Percentiles rank a stretch among this genome's conserved stretches.
phyloP scores from a whole-genome alignment of 305 asterid genomes.

The Fraxinus angustifolia region DNA sequence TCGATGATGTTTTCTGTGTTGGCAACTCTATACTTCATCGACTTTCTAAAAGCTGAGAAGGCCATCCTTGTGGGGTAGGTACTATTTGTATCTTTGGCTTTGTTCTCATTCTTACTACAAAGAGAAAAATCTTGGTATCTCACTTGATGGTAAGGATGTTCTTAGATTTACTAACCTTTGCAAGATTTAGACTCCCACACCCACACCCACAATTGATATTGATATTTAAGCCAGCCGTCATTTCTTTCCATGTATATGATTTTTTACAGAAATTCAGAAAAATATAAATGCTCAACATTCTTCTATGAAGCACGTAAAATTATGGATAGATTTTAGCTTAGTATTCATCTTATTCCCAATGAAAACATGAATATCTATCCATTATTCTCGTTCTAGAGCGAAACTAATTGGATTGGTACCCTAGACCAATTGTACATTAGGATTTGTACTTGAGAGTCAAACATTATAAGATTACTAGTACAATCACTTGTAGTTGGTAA shows the following conservation, averaged over 20 bases:
- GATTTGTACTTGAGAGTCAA: background rate
- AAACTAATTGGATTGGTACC: slow-evolving; percentile 1
- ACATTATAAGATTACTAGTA: slow-evolving; percentile 4
- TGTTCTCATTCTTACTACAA: background rate
- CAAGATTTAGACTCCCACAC: background rate
- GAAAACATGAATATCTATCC: background rate
- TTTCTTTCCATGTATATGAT: background rate
- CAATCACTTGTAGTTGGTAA: slow-evolving; percentile 27
- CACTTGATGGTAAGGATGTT: background rate
- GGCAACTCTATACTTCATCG: slow-evolving; percentile 73
- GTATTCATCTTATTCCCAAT: background rate
- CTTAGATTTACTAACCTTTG: background rate
- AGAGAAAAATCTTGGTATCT: background rate
- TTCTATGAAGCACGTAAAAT: background rate
- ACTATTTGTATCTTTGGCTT: slow-evolving; percentile 15
- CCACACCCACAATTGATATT: background rate
- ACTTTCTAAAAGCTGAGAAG: slow-evolving; percentile 68
- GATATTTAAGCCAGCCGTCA: background rate
- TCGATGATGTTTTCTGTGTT: slow-evolving; percentile 66
- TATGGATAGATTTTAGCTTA: background rate
- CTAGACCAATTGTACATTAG: background rate
- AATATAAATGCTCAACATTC: background rate
- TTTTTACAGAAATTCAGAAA: background rate
- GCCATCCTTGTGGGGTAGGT: slow-evolving; percentile 85
- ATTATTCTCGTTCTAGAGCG: background rate